These are phyloP conservation scores for Carex cristatella DNA, from an alignment of 176 grass and related monocot genomes.

Conservation along the genomic window DNA sequence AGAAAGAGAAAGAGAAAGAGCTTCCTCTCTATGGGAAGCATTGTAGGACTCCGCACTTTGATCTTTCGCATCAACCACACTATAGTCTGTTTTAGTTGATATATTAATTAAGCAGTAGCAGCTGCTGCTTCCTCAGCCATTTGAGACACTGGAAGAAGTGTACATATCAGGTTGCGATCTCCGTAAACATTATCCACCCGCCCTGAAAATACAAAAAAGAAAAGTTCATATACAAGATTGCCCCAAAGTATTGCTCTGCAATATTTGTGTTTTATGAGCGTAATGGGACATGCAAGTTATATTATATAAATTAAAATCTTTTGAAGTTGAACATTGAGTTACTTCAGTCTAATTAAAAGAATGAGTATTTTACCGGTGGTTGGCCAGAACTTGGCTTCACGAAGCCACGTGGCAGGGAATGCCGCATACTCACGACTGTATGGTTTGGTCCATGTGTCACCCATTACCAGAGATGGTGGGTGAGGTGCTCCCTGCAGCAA, in stretches of 20 bases:
- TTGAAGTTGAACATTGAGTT: neutral
- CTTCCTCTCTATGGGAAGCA: constrained; percentile 68
- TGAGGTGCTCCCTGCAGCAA: constrained; percentile 79
- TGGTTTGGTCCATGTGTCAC: constrained; percentile 90
- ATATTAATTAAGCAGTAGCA: constrained; percentile 58
- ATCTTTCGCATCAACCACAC: constrained; percentile 13
- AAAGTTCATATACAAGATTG: no score
- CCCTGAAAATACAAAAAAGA: constrained; percentile 25
- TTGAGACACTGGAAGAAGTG: constrained; percentile 71
- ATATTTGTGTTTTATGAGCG: neutral
- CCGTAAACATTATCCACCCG: constrained; percentile 99
- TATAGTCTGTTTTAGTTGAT: constrained; percentile 10
- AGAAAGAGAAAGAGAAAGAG: neutral
- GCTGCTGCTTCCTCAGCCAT: constrained; percentile 85
- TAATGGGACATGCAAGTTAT: neutral
- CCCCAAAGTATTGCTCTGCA: neutral
- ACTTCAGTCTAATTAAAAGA: neutral
- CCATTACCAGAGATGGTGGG: constrained; percentile 74
- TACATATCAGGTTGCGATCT: constrained; percentile 90
- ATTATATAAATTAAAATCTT: neutral
- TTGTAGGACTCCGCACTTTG: neutral
- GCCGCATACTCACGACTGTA: constrained; percentile 93
- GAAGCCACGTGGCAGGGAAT: constrained; percentile 86
- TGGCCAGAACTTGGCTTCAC: constrained; percentile 96
- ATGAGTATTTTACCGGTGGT: constrained; percentile 52